These are phyloP conservation scores for Vitis hybrid DNA, from an alignment of 177 flowering plant genomes.

Conservation along the genomic window DNA sequence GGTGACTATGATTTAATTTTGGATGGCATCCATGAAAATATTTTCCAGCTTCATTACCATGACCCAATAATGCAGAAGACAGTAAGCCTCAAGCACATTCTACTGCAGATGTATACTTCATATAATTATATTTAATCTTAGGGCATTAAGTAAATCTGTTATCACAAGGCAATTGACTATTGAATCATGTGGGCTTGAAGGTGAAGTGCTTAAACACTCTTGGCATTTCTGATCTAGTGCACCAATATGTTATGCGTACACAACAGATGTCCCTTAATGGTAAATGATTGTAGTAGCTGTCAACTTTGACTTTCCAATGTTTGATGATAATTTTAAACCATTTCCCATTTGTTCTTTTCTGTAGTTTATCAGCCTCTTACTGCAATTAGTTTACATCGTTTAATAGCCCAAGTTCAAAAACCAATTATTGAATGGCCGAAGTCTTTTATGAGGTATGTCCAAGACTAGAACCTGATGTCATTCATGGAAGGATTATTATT, in stretches of 20 bases:
- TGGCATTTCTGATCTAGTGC: slow-evolving; percentile 69
- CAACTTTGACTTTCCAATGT: background rate
- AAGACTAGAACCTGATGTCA: no score
- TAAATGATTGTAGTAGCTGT: slow-evolving; percentile 22
- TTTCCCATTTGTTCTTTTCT: slow-evolving; percentile 10
- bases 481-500: no score
- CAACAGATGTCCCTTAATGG: slow-evolving; percentile 82
- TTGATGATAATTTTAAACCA: background rate
- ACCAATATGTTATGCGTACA: slow-evolving; percentile 66
- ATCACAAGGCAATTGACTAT: background rate
- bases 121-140: background rate
- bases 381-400: slow-evolving; percentile 55
- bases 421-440: slow-evolving; percentile 95
- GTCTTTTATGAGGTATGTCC: slow-evolving; percentile 62
- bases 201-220: slow-evolving; percentile 73
- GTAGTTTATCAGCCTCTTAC: slow-evolving; percentile 77
- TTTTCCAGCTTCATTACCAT: slow-evolving; percentile 81
- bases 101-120: background rate
- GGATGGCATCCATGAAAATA: slow-evolving; percentile 92
- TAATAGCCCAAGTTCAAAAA: slow-evolving; percentile 69
- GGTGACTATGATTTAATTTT: slow-evolving; percentile 69
- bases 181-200: slow-evolving; percentile 32
- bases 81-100: slow-evolving; percentile 42
- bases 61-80: slow-evolving; percentile 94
- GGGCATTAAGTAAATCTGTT: background rate